A percentile compares a stretch with the other conserved stretches of the same genome.
phyloP scores from a whole-genome alignment of 2,329 filamentous ascomycete species.

The Diaporthe sp. region DNA sequence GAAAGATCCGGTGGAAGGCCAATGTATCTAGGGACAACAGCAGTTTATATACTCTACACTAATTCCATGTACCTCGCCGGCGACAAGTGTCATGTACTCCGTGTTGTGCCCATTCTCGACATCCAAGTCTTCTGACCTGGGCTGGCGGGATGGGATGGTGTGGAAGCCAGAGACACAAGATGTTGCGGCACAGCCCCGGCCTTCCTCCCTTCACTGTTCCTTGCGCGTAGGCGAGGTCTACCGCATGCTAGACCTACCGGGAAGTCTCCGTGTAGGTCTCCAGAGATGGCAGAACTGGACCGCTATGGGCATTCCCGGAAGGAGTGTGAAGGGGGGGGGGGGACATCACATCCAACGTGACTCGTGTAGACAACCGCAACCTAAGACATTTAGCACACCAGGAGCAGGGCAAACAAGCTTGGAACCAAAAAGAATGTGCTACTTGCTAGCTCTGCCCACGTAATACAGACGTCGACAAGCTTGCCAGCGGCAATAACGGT shows the following conservation, averaged over 20 bases:
- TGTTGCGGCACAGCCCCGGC: slow-evolving; percentile 32
- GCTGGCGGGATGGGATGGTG: slow-evolving; percentile 44
- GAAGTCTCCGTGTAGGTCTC: slow-evolving; percentile 36
- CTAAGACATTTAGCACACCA: slow-evolving; percentile 52
- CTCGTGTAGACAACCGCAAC: slow-evolving; percentile 41
- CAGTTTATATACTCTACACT: slow-evolving; percentile 37
- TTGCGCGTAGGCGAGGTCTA: neutral
- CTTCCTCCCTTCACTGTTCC: slow-evolving; percentile 18
- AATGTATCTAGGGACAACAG: slow-evolving; percentile 24
- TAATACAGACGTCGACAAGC: slow-evolving; percentile 26
- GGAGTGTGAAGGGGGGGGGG: slow-evolving; percentile 40
- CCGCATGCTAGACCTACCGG: slow-evolving; percentile 40
- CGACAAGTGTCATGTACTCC: slow-evolving; percentile 39
- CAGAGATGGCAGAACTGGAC: slow-evolving; percentile 15
- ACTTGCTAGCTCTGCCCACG: slow-evolving; percentile 30
- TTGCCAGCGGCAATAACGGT: slow-evolving; percentile 34
- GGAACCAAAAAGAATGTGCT: slow-evolving; percentile 28
- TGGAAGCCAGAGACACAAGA: slow-evolving; percentile 41
- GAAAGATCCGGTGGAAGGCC: neutral
- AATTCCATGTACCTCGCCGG: slow-evolving; percentile 9
- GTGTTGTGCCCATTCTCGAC: slow-evolving; percentile 17
- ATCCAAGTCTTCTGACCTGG: slow-evolving; percentile 44
- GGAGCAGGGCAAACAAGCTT: slow-evolving; percentile 39
- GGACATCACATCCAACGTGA: slow-evolving; percentile 46
- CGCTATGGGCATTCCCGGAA: slow-evolving; percentile 43